Conservation (phyloP, 2,329 filamentous ascomycete species). For the Monosporascus sp. region DNA sequence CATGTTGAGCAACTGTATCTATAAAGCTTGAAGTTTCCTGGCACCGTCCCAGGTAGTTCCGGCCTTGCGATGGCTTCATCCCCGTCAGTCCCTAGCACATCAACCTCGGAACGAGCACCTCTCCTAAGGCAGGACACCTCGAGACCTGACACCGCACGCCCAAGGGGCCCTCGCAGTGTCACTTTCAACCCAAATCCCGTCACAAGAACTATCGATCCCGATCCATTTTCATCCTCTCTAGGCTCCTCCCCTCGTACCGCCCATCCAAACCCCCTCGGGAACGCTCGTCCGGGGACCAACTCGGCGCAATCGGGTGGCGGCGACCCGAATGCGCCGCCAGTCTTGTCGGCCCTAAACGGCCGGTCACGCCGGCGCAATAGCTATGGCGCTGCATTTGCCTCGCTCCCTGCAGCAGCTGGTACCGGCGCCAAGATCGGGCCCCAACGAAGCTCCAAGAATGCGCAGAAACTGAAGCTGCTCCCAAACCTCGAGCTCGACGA, state of each 20-base stretch:
- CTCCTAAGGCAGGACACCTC: constrained; percentile 24
- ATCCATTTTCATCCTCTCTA: constrained; percentile 25
- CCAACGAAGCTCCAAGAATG: constrained; percentile 90
- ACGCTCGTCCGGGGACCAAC: constrained; percentile 20
- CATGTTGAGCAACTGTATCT: neutral
- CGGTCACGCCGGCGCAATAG: constrained; percentile 85
- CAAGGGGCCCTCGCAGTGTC: constrained; percentile 57
- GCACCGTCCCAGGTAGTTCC: neutral
- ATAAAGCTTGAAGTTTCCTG: neutral
- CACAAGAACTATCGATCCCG: constrained; percentile 55
- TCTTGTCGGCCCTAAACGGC: constrained; percentile 78
- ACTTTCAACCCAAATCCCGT: constrained; percentile 72
- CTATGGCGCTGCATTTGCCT: constrained; percentile 56
- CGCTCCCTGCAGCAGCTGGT: constrained; percentile 31
- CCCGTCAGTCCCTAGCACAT: constrained; percentile 15
- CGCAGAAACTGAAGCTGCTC: constrained; percentile 94
- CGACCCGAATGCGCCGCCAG: constrained; percentile 42
- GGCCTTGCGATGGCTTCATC: constrained; percentile 18
- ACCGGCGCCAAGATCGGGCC: constrained; percentile 73
- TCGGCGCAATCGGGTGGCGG: constrained; percentile 23
- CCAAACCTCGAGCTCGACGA: constrained; percentile 83
- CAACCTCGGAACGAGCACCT: constrained; percentile 25
- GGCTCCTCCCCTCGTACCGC: constrained; percentile 19
- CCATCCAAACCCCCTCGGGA: constrained; percentile 29
- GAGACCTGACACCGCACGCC: constrained; percentile 29